phyloP scores from a whole-genome alignment of 106 monocot genomes.

The Dendrobium huoshanense region DNA sequence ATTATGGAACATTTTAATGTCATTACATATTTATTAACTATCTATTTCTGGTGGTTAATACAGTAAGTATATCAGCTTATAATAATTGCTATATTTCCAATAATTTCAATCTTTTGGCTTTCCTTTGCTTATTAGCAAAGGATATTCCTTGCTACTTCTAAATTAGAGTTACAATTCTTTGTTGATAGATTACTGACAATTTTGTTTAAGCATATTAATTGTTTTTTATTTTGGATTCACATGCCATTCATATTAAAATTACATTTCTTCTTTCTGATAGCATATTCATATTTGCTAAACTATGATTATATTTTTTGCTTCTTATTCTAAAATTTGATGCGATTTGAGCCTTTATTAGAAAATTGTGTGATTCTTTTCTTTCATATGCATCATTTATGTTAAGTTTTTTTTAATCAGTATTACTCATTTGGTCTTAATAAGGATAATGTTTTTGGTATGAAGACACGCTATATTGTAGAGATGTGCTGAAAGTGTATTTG shows the following conservation, averaged over 20 bases:
- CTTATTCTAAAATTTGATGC: not conserved
- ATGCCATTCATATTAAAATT: not conserved
- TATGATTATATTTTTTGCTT: too few relatives aligned
- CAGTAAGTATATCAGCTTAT: not conserved
- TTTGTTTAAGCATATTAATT: too few relatives aligned
- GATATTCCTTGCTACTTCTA: not conserved
- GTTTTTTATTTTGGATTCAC: not conserved
- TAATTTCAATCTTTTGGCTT: not conserved
- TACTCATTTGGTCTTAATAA: not conserved
- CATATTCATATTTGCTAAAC: not conserved
- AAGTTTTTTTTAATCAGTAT: not conserved
- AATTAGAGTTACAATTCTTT: not conserved
- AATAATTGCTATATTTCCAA: not conserved
- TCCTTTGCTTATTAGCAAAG: not conserved
- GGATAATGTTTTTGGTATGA: not conserved
- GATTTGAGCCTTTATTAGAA: not conserved
- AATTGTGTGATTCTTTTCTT: not conserved
- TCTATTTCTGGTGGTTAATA: not conserved
- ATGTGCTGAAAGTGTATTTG: not conserved
- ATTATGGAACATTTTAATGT: not conserved
- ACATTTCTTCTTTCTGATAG: not conserved
- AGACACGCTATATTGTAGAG: not conserved
- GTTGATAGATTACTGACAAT: not conserved
- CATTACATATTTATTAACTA: not conserved
- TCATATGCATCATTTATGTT: not conserved